Conservation (phyloP, 768 basidiomycete species). For the Mycena alexandri region DNA sequence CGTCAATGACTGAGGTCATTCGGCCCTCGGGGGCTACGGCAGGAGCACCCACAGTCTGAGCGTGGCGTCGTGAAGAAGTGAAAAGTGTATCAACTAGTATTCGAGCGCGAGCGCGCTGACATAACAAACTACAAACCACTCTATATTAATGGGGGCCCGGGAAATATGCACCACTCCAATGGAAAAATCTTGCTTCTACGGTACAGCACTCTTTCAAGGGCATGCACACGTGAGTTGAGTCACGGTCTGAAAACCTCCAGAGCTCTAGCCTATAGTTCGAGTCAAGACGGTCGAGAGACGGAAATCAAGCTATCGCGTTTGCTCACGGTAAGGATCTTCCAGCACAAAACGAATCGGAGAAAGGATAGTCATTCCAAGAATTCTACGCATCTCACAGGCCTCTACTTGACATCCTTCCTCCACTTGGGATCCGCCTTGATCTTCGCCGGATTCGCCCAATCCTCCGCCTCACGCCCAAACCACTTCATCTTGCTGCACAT, state of each 20-base stretch:
- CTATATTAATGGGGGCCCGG: constrained; percentile 9
- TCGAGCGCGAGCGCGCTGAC: neutral
- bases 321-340: no score
- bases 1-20: neutral
- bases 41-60: neutral
- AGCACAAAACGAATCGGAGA: no score
- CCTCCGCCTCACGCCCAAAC: neutral
- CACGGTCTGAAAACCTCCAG: no score
- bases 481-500: constrained; percentile 1
- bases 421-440: neutral
- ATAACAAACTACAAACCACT: neutral
- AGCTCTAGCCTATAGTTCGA: no score
- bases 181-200: neutral
- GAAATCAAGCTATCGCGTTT: no score
- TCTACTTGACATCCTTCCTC: neutral
- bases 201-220: no score
- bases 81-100: constrained; percentile 16
- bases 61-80: neutral
- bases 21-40: neutral
- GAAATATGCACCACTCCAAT: constrained; percentile 22
- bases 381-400: no score
- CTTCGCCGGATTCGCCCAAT: neutral
- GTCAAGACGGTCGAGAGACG: no score
- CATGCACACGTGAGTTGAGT: no score
- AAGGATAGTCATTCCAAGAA: no score